Conservation (phyloP, 805 yeast species). For the Hanseniaspora pseudoguilliermondii region DNA sequence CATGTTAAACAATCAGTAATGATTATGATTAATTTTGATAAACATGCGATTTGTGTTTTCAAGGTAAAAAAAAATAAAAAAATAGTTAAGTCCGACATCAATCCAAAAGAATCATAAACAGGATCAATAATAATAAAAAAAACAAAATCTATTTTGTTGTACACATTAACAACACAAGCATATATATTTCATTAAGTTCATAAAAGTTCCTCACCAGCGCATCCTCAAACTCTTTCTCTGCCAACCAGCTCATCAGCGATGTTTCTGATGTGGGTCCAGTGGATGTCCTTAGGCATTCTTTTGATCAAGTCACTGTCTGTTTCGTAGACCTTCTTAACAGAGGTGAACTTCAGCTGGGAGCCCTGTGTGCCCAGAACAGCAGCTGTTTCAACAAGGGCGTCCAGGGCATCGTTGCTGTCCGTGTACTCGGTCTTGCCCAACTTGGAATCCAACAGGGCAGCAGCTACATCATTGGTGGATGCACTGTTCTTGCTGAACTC, state of each 20-base stretch:
- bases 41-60: neutral
- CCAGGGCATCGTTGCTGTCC: constrained; percentile 13
- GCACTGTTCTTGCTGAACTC: constrained; percentile 17
- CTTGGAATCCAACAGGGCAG: constrained; percentile 22
- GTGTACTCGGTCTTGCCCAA: constrained; percentile 14
- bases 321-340: constrained; percentile 68
- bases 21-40: neutral
- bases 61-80: neutral
- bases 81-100: neutral
- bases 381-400: constrained; percentile 41
- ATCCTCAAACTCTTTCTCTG: constrained; percentile 31
- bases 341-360: constrained; percentile 60
- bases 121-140: neutral
- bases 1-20: neutral
- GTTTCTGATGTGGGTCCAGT: constrained; percentile 67
- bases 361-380: constrained; percentile 74
- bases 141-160: neutral
- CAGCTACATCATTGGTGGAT: constrained; percentile 20
- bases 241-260: constrained; percentile 79
- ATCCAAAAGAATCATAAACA: no score
- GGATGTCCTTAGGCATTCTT: constrained; percentile 81
- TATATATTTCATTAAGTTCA: neutral
- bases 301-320: constrained; percentile 66
- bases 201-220: neutral
- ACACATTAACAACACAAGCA: no score